Evolutionary conservation across 2,329 filamentous ascomycete genomes (phyloP).

Genomic region (Penicillium sumatraense): DNA sequence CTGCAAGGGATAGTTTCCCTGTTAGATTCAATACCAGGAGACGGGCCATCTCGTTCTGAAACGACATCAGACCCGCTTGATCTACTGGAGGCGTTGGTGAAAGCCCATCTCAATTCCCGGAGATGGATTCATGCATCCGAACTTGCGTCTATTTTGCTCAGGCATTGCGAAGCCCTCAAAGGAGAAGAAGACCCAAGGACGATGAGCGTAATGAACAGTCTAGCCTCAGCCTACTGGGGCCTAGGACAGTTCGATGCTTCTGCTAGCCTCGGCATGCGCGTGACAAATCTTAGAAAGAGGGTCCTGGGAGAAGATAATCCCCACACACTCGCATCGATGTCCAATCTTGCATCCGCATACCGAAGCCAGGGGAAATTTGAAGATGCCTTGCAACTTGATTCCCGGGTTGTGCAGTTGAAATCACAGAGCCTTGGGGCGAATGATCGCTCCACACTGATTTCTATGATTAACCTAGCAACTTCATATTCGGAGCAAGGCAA

Average conservation of each 20-base stretch:
- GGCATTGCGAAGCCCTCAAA: neutral
- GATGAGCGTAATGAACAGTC: constrained; percentile 19
- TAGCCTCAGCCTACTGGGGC: constrained; percentile 17
- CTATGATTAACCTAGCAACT: constrained; percentile 17
- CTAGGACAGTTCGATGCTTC: constrained; percentile 14
- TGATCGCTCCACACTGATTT: constrained; percentile 8
- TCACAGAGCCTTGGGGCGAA: constrained; percentile 4
- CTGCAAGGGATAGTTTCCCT: neutral
- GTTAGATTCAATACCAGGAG: neutral
- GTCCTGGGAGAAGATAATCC: constrained; percentile 13
- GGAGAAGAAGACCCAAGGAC: constrained; percentile 14
- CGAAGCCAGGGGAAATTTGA: constrained; percentile 13
- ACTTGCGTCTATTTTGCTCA: constrained; percentile 4
- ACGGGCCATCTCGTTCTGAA: neutral
- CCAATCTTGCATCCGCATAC: constrained; percentile 19
- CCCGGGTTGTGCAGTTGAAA: constrained; percentile 10
- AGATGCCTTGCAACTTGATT: constrained; percentile 14
- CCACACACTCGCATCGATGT: constrained; percentile 19
- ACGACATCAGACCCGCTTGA: constrained; percentile 4
- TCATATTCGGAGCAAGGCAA: constrained; percentile 17
- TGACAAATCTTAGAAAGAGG: constrained; percentile 5
- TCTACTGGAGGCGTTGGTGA: constrained; percentile 6
- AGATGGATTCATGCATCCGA: constrained; percentile 16
- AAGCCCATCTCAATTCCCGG: constrained; percentile 1
- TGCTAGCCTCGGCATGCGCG: constrained; percentile 3